phyloP scores from a whole-genome alignment of 192 early-diverging fungal species.

The Linnemannia hyalina region DNA sequence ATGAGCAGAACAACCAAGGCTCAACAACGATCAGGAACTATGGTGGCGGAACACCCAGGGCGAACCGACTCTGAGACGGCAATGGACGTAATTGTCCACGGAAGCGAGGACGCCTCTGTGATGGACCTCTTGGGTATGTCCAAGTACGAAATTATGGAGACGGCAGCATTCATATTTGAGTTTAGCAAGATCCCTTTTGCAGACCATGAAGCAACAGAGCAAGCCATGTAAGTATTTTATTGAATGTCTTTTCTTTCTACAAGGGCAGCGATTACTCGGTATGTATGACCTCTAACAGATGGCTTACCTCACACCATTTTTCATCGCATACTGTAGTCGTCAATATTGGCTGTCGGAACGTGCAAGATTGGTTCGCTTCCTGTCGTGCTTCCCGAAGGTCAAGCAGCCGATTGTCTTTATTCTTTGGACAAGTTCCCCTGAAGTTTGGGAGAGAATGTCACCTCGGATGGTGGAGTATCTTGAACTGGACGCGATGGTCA shows the following conservation, averaged over 20 bases:
- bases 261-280: background rate
- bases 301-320: background rate
- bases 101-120: conserved; percentile 31
- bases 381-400: conserved; percentile 44
- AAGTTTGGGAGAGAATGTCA: conserved; percentile 47
- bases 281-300: too few species aligned
- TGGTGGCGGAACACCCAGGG: conserved; percentile 32
- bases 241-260: background rate
- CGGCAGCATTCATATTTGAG: conserved; percentile 43
- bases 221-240: conserved; percentile 27
- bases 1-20: conserved; percentile 30
- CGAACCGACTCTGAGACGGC: background rate
- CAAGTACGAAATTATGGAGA: conserved; percentile 34
- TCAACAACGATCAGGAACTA: conserved; percentile 39
- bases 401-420: conserved; percentile 50
- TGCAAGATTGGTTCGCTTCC: conserved; percentile 30
- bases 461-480: conserved; percentile 27
- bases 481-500: conserved; percentile 34
- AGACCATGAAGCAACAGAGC: conserved; percentile 17
- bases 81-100: conserved; percentile 41
- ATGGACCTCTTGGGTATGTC: conserved; percentile 29
- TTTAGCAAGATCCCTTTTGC: conserved; percentile 33
- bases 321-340: conserved; percentile 3
- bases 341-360: conserved; percentile 30
- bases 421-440: conserved; percentile 25